Conservation (phyloP, 1,139 yeast species). For the Geotrichum reessii region DNA sequence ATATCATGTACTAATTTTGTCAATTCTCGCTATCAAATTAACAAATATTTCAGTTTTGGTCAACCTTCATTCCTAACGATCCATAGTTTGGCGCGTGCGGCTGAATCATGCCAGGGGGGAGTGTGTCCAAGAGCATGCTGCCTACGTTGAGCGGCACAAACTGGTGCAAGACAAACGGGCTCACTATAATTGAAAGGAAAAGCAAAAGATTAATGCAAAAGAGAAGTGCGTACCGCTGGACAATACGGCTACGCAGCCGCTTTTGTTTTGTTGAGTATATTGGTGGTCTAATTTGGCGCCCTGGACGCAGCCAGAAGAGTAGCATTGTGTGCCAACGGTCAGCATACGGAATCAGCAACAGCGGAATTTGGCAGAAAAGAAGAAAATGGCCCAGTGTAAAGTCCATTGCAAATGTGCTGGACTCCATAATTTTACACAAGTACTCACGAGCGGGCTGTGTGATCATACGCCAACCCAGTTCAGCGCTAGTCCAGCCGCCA, state of each 20-base stretch:
- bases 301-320: constrained; percentile 76
- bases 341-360: constrained; percentile 60
- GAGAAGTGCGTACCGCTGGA: constrained; percentile 39
- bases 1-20: not conserved
- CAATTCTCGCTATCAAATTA: not conserved
- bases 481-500: constrained; percentile 64
- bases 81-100: constrained; percentile 19
- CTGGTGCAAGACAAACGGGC: constrained; percentile 23
- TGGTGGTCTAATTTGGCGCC: constrained; percentile 44
- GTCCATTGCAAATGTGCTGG: constrained; percentile 65
- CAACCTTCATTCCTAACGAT: constrained; percentile 14
- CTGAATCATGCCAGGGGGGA: constrained; percentile 25
- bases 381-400: constrained; percentile 63
- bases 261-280: constrained; percentile 39
- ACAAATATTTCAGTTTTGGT: not conserved
- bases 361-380: constrained; percentile 55
- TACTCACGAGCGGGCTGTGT: constrained; percentile 68
- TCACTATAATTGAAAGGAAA: constrained; percentile 32
- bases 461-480: constrained; percentile 52
- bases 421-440: constrained; percentile 61
- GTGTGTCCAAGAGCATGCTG: constrained; percentile 6
- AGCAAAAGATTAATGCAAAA: constrained; percentile 42
- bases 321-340: constrained; percentile 75
- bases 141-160: constrained; percentile 14
- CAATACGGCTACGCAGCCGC: constrained; percentile 38